Conservation (phyloP, 2,329 filamentous ascomycete genomes). For the Fusarium humuli region DNA sequence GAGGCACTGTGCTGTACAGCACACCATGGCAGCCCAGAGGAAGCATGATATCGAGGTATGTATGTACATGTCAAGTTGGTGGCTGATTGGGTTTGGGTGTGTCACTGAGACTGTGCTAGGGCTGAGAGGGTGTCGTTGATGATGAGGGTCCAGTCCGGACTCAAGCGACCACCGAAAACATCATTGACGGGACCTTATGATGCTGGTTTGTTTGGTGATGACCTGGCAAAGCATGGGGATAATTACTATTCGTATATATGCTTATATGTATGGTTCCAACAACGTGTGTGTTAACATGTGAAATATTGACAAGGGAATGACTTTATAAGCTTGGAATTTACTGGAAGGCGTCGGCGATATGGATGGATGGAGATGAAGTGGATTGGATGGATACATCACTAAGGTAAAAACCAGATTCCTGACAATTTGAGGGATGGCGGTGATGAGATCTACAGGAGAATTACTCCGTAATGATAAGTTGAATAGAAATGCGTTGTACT, state of each 20-base stretch:
- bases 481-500: background rate
- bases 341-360: conserved; percentile 20
- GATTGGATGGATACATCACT: background rate
- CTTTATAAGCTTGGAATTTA: conserved; percentile 15
- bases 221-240: conserved; percentile 13
- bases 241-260: background rate
- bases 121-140: conserved; percentile 21
- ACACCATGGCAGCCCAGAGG: background rate
- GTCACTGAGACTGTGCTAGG: conserved; percentile 25
- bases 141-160: conserved; percentile 7
- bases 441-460: background rate
- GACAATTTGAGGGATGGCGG: background rate
- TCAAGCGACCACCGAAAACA: conserved; percentile 6
- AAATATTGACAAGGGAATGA: conserved; percentile 21
- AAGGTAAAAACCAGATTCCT: conserved; percentile 13
- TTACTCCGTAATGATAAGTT: background rate
- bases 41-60: background rate
- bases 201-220: conserved; percentile 19
- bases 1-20: background rate
- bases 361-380: conserved; percentile 9
- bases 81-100: conserved; percentile 3
- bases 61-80: background rate
- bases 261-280: conserved; percentile 1
- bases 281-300: conserved; percentile 5
- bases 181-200: conserved; percentile 21